A percentile compares a stretch with the other conserved stretches of the same genome.
phyloP scores from a whole-genome alignment of 1,284 basidiomycete species.

The Melampsora larici-populina region DNA sequence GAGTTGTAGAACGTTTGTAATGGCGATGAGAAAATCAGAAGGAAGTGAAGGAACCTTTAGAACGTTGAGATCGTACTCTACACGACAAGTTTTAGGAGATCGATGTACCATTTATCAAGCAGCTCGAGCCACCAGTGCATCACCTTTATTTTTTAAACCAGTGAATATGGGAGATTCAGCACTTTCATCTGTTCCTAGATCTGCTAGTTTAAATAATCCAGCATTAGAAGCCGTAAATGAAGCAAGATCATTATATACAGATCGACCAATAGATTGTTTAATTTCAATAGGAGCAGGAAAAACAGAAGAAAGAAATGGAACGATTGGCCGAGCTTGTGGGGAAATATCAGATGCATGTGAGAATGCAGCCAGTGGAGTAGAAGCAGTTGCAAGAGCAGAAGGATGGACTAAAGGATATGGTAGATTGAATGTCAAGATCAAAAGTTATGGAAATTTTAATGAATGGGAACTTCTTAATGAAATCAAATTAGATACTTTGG shows the following conservation, averaged over 20 bases:
- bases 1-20: slow-evolving; percentile 31
- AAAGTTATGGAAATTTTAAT: slow-evolving; percentile 6
- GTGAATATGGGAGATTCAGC: neutral
- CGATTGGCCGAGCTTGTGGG: slow-evolving; percentile 24
- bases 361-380: slow-evolving; percentile 10
- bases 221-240: slow-evolving; percentile 22
- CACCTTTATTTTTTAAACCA: slow-evolving; percentile 43
- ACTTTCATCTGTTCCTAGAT: slow-evolving; percentile 1
- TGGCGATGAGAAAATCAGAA: slow-evolving; percentile 3
- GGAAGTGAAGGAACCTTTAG: neutral
- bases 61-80: slow-evolving; percentile 12
- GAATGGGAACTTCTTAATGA: neutral
- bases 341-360: slow-evolving; percentile 30
- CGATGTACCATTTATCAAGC: slow-evolving; percentile 43
- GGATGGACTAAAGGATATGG: slow-evolving; percentile 21
- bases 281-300: slow-evolving; percentile 35
- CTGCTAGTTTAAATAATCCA: slow-evolving; percentile 14
- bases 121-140: slow-evolving; percentile 44
- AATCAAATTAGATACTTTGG: neutral
- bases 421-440: slow-evolving; percentile 5
- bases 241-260: slow-evolving; percentile 13
- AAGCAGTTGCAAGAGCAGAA: neutral
- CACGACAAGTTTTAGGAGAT: slow-evolving; percentile 9
- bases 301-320: neutral
- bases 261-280: slow-evolving; percentile 22